Evolutionary conservation across 1,284 basidiomycete genomes (phyloP).

Genomic region (Boletellus dicymbophilus): DNA sequence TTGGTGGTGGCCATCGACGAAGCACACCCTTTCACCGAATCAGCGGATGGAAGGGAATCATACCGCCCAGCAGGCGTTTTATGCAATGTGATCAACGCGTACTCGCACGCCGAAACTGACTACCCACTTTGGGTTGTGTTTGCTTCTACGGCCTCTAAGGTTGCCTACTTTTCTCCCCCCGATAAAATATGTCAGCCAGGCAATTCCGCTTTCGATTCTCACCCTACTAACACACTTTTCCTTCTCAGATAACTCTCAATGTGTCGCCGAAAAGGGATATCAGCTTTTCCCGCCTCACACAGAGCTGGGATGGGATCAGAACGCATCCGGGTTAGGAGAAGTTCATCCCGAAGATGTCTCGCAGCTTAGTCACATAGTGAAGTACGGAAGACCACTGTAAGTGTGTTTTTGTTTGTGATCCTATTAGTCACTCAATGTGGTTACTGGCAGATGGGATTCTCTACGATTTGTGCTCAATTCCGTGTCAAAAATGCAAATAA

Average conservation of each 20-base stretch:
- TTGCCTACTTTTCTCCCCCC: background rate
- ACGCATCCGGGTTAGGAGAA: background rate
- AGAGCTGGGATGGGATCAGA: slow-evolving; percentile 3
- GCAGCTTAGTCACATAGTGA: background rate
- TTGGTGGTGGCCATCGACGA: slow-evolving; percentile 2
- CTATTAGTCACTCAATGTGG: no score
- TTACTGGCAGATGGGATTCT: slow-evolving; percentile 1
- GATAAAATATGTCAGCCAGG: background rate
- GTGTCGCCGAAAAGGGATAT: background rate
- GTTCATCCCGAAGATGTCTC: background rate
- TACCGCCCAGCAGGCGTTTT: slow-evolving; percentile 3
- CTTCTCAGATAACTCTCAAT: slow-evolving; percentile 2
- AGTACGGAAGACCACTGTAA: slow-evolving; percentile 1
- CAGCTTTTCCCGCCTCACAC: slow-evolving; percentile 4
- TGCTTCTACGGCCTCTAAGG: slow-evolving; percentile 3
- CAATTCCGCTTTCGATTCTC: background rate
- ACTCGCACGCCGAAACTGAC: background rate
- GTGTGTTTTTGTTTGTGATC: background rate
- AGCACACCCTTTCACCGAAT: background rate
- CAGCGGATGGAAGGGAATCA: no score
- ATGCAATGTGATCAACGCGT: background rate
- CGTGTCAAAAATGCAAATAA: background rate
- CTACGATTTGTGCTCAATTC: background rate
- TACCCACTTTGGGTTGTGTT: slow-evolving; percentile 4
- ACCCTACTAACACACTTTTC: background rate